Percentiles rank a stretch among this genome's conserved stretches.
These are phyloP conservation scores for Mortierella claussenii DNA, from an alignment of 192 early-diverging fungal genomes.

Conservation along the genomic window DNA sequence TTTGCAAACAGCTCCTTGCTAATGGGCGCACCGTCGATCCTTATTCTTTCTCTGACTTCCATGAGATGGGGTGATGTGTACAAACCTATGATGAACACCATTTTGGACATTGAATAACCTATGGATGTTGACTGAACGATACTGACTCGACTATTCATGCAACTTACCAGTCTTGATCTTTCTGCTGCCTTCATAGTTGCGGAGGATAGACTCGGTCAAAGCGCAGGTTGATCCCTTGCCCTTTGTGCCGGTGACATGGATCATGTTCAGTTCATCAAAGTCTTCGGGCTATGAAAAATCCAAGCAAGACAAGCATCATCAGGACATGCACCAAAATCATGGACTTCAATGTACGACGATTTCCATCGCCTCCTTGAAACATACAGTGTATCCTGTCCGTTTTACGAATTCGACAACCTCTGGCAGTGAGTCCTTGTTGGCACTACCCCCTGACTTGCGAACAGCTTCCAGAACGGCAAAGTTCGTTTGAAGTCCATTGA, in stretches of 20 bases:
- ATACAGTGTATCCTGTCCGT: constrained; percentile 81
- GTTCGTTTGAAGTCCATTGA: constrained; percentile 92
- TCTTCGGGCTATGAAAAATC: constrained; percentile 55
- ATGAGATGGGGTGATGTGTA: constrained; percentile 95
- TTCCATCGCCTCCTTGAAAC: constrained; percentile 7
- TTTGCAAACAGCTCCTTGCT: constrained; percentile 67
- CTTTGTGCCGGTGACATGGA: constrained; percentile 89
- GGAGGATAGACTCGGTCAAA: constrained; percentile 83
- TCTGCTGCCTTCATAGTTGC: constrained; percentile 44
- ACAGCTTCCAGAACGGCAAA: constrained; percentile 77
- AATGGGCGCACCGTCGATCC: constrained; percentile 89
- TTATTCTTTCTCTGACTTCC: constrained; percentile 92
- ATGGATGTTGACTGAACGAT: too few relatives aligned
- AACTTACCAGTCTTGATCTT: constrained; percentile 43
- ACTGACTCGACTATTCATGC: too few relatives aligned
- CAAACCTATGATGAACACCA: constrained; percentile 71
- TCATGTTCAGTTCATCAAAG: constrained; percentile 79
- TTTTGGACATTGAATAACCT: neutral
- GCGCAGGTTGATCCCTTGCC: constrained; percentile 90
- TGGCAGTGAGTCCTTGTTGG: constrained; percentile 70
- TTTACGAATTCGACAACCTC: constrained; percentile 74
- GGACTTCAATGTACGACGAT: too few relatives aligned
- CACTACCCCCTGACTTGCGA: constrained; percentile 69
- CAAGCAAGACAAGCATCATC: neutral
- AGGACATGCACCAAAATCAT: neutral